A percentile compares a stretch with the other conserved stretches of the same genome.
Evolutionary conservation across 2,329 filamentous ascomycete species (phyloP).

Genomic region (Hypoxylon sp.): DNA sequence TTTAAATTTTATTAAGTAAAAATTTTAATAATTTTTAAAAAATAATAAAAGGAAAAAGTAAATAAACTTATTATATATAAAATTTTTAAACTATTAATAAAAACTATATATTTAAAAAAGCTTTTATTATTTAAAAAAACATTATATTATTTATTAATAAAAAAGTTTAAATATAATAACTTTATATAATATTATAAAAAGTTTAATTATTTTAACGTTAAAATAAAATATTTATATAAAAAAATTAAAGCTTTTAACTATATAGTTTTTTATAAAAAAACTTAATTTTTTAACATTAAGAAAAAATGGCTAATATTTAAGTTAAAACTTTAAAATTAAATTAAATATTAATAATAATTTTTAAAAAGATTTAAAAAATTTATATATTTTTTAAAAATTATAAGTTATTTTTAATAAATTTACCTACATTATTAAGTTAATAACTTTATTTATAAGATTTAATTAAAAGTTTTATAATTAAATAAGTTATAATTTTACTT

Average conservation of each 20-base stretch:
- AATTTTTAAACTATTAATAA: neutral
- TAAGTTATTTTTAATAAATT: constrained; percentile 4
- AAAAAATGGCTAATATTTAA: constrained; percentile 1
- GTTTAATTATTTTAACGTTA: constrained; percentile 3
- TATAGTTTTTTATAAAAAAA: constrained; percentile 10
- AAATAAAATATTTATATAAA: constrained; percentile 2
- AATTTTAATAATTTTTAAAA: neutral
- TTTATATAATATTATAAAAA: constrained; percentile 9
- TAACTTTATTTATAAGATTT: neutral
- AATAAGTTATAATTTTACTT: neutral
- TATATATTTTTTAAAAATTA: constrained; percentile 8
- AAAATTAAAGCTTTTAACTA: constrained; percentile 4
- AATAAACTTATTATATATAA: neutral
- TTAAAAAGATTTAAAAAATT: constrained; percentile 4
- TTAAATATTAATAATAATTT: constrained; percentile 1
- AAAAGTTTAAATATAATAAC: too few relatives aligned
- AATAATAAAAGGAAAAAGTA: neutral
- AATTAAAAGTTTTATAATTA: neutral
- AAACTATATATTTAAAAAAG: neutral
- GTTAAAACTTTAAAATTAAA: constrained; percentile 1
- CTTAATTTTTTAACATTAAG: neutral
- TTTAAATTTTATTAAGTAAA: constrained; percentile 1
- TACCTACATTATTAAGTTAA: neutral
- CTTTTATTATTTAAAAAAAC: neutral
- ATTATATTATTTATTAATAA: constrained; percentile 3